These are phyloP conservation scores for Tetrastigma voinierianum DNA, from an alignment of 164 flowering plant species.

Conservation along the genomic window DNA sequence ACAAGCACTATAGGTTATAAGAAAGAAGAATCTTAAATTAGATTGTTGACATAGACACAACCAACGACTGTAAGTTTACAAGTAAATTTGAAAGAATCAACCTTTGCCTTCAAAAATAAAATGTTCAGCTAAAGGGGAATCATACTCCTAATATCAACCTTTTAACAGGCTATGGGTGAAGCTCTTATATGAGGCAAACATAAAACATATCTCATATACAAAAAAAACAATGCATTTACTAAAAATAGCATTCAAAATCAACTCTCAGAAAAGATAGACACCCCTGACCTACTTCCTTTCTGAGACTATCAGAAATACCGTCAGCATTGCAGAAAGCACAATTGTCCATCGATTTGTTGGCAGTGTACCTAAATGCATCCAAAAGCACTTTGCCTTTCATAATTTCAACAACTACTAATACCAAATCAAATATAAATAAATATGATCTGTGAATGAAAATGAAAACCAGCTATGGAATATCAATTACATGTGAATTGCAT, in stretches of 20 bases:
- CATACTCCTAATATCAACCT: background rate
- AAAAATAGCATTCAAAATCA: background rate
- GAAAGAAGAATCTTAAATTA: background rate
- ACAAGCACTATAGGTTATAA: conserved; percentile 5
- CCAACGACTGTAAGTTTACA: too few species aligned
- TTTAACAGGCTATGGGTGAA: background rate
- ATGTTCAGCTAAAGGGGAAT: too few species aligned
- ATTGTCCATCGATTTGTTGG: conserved; percentile 85
- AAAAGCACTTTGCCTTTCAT: background rate
- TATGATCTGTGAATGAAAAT: background rate
- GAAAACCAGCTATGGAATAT: conserved; percentile 9
- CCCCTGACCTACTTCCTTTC: conserved; percentile 74
- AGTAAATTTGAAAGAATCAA: too few species aligned
- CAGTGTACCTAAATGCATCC: conserved; percentile 66
- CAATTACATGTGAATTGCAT: conserved; percentile 91
- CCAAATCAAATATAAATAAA: too few species aligned
- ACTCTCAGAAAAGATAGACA: background rate
- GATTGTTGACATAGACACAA: too few species aligned
- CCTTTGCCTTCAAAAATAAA: too few species aligned
- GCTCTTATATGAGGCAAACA: background rate
- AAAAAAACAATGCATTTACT: background rate
- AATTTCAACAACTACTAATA: background rate
- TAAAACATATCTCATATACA: background rate
- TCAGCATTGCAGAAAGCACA: conserved; percentile 96
- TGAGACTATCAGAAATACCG: conserved; percentile 91